Percentiles rank a stretch among this genome's conserved stretches.
These are phyloP conservation scores for Podospora fimiseda DNA, from an alignment of 495 filamentous ascomycete genomes.

Conservation along the genomic window DNA sequence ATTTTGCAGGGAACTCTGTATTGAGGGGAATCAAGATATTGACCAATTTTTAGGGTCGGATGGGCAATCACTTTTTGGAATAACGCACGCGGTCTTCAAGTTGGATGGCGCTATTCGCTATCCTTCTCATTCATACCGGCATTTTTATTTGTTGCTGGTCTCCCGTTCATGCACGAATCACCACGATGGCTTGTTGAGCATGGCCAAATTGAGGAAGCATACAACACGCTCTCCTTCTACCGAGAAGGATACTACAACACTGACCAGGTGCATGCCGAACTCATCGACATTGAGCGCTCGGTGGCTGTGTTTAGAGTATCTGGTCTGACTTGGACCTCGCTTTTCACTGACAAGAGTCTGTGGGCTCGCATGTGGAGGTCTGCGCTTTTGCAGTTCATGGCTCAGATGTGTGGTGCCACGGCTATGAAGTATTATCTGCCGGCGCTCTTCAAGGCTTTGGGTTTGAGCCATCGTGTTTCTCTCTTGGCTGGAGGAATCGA, in stretches of 20 bases:
- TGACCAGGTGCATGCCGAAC: conserved; percentile 30
- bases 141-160: conserved; percentile 35
- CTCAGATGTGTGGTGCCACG: conserved; percentile 48
- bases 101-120: conserved; percentile 44
- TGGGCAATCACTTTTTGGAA: conserved; percentile 41
- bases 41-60: conserved; percentile 31
- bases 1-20: neutral
- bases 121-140: conserved; percentile 40
- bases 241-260: conserved; percentile 36
- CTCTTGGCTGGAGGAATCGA: conserved; percentile 47
- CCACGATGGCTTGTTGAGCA: conserved; percentile 47
- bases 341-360: conserved; percentile 35
- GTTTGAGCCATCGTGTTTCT: conserved; percentile 36
- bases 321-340: conserved; percentile 28
- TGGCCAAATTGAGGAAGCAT: conserved; percentile 30
- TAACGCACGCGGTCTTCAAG: conserved; percentile 19
- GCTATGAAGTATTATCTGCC: conserved; percentile 53
- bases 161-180: conserved; percentile 46
- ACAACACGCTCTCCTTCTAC: conserved; percentile 35
- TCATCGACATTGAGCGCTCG: conserved; percentile 32
- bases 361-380: conserved; percentile 42
- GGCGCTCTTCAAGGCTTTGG: conserved; percentile 40
- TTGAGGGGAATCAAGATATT: neutral
- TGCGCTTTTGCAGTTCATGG: conserved; percentile 47
- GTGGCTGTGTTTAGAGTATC: conserved; percentile 28